These are phyloP conservation scores for Botrytis squamosa DNA, from an alignment of 2,329 filamentous ascomycete genomes.

Conservation along the genomic window DNA sequence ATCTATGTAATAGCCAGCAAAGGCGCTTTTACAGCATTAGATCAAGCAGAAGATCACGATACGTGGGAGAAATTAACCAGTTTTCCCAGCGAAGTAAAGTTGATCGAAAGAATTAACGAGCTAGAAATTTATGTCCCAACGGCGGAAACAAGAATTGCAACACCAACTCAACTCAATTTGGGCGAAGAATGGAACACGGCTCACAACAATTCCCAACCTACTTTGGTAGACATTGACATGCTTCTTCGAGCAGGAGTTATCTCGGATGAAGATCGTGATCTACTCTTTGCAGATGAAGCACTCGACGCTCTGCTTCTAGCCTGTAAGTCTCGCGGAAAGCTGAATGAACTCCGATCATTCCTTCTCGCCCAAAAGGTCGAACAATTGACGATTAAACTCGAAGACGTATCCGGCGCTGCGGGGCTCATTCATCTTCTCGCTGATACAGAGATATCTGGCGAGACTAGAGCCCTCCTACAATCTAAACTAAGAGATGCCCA, in stretches of 20 bases:
- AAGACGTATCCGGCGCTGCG: background rate
- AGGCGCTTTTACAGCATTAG: background rate
- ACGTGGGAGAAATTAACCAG: background rate
- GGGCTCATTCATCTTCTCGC: background rate
- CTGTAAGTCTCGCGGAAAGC: background rate
- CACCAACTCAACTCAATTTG: background rate
- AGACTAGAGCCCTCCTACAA: background rate
- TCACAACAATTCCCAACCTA: background rate
- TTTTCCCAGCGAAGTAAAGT: background rate
- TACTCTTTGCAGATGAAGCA: background rate
- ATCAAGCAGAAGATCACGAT: background rate
- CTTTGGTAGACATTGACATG: background rate
- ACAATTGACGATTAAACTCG: background rate
- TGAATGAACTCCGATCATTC: background rate
- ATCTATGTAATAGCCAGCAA: constrained; percentile 2
- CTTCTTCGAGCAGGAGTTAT: background rate
- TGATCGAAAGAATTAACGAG: background rate
- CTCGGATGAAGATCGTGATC: background rate
- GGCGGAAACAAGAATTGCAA: background rate
- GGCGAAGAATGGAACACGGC: background rate
- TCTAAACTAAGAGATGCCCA: background rate
- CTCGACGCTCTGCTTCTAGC: background rate
- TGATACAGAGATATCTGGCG: background rate
- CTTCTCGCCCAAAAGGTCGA: background rate
- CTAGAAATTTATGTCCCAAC: background rate